Evolutionary conservation across 2,329 filamentous ascomycete genomes (phyloP).

Genomic region (Coniella lustricola): DNA sequence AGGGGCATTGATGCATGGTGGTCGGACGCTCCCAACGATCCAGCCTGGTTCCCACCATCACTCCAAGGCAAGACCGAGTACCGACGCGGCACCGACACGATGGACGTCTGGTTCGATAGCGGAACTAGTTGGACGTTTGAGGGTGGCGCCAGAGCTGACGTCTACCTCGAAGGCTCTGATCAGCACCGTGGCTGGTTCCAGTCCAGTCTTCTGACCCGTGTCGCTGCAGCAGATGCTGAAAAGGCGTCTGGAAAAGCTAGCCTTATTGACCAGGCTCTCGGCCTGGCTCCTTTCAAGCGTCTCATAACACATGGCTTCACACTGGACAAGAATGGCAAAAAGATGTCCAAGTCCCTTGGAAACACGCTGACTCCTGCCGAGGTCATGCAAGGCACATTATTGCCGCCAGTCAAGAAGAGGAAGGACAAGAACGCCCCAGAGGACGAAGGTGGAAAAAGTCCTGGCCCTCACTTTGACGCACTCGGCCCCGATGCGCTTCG

Average conservation of each 20-base stretch:
- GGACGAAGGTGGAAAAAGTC: conserved; percentile 25
- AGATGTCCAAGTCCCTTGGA: conserved; percentile 97
- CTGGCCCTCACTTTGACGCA: conserved; percentile 45
- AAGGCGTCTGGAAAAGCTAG: conserved; percentile 23
- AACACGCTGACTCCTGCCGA: conserved; percentile 76
- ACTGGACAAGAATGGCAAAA: conserved; percentile 80
- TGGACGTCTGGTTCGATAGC: conserved; percentile 99
- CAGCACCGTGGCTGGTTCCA: conserved; percentile 99
- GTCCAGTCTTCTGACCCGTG: conserved; percentile 81
- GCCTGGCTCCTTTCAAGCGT: conserved; percentile 67
- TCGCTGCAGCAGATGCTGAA: conserved; percentile 52
- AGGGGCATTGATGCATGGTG: conserved; percentile 93
- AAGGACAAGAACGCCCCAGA: conserved; percentile 42
- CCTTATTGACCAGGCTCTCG: conserved; percentile 26
- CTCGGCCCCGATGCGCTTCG: conserved; percentile 83
- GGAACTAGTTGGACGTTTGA: conserved; percentile 81
- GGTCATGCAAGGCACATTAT: conserved; percentile 76
- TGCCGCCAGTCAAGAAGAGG: conserved; percentile 62
- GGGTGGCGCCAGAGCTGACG: conserved; percentile 54
- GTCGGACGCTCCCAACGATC: conserved; percentile 70
- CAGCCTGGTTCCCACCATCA: conserved; percentile 65
- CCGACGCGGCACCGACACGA: conserved; percentile 80
- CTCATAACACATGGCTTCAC: conserved; percentile 96
- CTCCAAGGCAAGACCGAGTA: conserved; percentile 51
- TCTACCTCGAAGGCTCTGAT: conserved; percentile 91